Percentiles rank a stretch among this genome's conserved stretches.
phyloP scores from a whole-genome alignment of 129 eudicot genomes.

The Centaurea solstitialis region DNA sequence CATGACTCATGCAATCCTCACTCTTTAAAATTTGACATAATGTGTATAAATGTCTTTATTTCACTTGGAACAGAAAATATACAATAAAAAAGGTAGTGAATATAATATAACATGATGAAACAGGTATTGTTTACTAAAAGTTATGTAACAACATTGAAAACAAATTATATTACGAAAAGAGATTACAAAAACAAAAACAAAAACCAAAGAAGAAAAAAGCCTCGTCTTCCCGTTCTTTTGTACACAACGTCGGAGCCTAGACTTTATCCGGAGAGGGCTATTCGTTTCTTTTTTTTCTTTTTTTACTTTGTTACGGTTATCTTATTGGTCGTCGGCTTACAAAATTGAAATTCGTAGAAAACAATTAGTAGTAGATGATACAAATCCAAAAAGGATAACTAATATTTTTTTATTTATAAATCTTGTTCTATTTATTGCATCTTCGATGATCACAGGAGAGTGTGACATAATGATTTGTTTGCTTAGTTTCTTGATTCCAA shows the following conservation, averaged over 20 bases:
- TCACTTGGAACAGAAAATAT: background rate
- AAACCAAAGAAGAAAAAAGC: slow-evolving; percentile 6
- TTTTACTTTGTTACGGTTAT: slow-evolving; percentile 5
- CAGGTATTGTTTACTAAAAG: background rate
- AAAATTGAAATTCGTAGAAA: slow-evolving; percentile 8
- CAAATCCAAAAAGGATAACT: background rate
- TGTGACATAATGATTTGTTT: slow-evolving; percentile 55
- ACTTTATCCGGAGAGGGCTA: slow-evolving; percentile 76
- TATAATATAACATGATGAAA: background rate
- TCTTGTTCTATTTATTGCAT: slow-evolving; percentile 46
- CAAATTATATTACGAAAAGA: slow-evolving; percentile 15
- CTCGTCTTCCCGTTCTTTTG: slow-evolving; percentile 46
- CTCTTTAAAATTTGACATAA: background rate
- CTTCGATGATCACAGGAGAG: slow-evolving; percentile 56
- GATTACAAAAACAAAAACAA: slow-evolving; percentile 11
- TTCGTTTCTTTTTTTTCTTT: background rate
- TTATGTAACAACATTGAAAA: background rate
- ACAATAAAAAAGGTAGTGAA: background rate
- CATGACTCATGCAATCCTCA: background rate
- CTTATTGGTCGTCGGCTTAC: slow-evolving; percentile 29
- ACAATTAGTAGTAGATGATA: background rate
- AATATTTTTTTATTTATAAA: slow-evolving; percentile 10
- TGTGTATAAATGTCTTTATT: background rate
- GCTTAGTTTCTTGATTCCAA: slow-evolving; percentile 83
- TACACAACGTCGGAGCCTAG: slow-evolving; percentile 56